Percentiles rank a stretch among this genome's conserved stretches.
Evolutionary conservation across 352 stramenopile species (phyloP).

Genomic region (Pythium diclinum): DNA sequence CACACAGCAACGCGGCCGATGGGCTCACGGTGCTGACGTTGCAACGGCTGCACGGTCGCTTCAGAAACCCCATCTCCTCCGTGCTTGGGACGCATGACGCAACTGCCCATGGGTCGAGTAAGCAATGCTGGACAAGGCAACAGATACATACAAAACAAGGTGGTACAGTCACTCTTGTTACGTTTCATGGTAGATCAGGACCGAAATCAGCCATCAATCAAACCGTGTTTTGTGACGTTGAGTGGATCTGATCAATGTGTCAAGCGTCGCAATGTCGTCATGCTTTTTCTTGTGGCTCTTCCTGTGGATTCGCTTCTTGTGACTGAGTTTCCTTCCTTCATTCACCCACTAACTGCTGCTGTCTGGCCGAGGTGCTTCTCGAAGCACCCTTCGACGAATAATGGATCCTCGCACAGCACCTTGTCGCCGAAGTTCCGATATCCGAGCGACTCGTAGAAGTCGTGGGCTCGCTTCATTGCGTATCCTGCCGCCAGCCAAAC

Average conservation of each 20-base stretch:
- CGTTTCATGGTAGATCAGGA: neutral
- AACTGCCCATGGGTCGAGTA: neutral
- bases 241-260: neutral
- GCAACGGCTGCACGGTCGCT: neutral
- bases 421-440: constrained; percentile 3
- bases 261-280: neutral
- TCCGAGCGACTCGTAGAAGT: constrained; percentile 11
- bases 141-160: neutral
- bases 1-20: neutral
- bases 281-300: neutral
- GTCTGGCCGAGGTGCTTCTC: constrained; percentile 15
- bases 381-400: constrained; percentile 15
- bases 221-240: neutral
- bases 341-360: neutral
- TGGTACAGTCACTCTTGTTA: neutral
- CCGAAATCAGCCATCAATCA: neutral
- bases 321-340: neutral
- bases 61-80: neutral
- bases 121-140: neutral
- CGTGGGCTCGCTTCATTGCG: neutral
- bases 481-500: neutral
- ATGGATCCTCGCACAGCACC: constrained; percentile 7
- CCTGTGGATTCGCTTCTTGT: neutral
- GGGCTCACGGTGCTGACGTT: neutral
- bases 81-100: neutral